Base-by-base conservation (phyloP, 352 stramenopile species). In the Phytophthora citricola region DNA sequence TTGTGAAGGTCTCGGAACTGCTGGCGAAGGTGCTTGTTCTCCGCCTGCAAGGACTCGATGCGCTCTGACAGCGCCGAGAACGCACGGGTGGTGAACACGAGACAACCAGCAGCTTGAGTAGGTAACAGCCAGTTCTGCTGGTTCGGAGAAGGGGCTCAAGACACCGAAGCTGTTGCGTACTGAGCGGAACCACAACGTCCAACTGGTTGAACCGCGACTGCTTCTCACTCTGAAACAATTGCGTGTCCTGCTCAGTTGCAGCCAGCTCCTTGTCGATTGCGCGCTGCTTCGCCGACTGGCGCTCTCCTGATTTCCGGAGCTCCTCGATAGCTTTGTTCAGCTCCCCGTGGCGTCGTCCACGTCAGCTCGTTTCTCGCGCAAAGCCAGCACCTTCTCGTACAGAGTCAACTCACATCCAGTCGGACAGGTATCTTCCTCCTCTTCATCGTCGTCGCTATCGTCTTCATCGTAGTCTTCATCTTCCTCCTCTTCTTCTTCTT, bases 181-280 rank as follows among this genome's bases (percentile, higher is more conserved):
- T 91, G 10, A 97, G 75, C 14, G 86, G 72, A 9, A 96, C 67
- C 8, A 93, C 80, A n/a, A 96, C 81, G 31, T 95, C 83, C 8
- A 97, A 64, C 57, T 96, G 77, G 47, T 97, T 97, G 67, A 95
- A 95, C n/a, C 84, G 83, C 57, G 69, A 81, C 76, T 98, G 95
- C 73, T 98, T 98, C 66, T 98, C 92, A 47, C 85, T 93, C 67
- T 98, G 93, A 66, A 98, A 98, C 24, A 81, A 74, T 65, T 93
- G 88, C 32, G 98, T 97, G 51, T 98, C 93, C 38, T 82, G 76
- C 53, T 95, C 86, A 3, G 89, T 97, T 14, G 78, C 79, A 36
- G 92, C 82, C 1, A 97, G 72, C 47, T 98, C 93, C 75, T 98
- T 98, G 70, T 98, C 90, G 44, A 98, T 96, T 50, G 97, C 71